These are phyloP conservation scores for Boletus eberwhitei DNA, from an alignment of 768 basidiomycete genomes.

Conservation along the genomic window DNA sequence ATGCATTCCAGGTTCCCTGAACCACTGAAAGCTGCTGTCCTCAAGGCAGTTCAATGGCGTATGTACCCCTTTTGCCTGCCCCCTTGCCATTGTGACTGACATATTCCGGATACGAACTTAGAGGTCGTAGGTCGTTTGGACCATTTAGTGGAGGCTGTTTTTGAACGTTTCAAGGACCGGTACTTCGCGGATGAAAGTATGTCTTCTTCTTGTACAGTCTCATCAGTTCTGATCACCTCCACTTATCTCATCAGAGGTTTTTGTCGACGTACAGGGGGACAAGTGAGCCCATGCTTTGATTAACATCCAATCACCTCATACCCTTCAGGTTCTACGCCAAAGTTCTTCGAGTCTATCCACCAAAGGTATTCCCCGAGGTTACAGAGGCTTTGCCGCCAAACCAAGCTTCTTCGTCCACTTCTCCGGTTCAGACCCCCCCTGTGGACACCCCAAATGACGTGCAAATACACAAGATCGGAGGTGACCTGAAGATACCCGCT, in stretches of 20 bases:
- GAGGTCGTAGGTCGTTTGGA: slow-evolving; percentile 97
- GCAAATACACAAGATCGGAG: slow-evolving; percentile 65
- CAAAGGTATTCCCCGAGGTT: slow-evolving; percentile 45
- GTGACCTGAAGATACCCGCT: slow-evolving; percentile 70
- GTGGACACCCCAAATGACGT: slow-evolving; percentile 48
- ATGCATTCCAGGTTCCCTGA: slow-evolving; percentile 92
- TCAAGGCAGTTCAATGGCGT: slow-evolving; percentile 97
- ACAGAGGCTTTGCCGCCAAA: slow-evolving; percentile 33
- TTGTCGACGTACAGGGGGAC: slow-evolving; percentile 83
- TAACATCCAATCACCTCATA: slow-evolving; percentile 14
- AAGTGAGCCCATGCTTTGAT: slow-evolving; percentile 51
- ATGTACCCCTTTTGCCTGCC: slow-evolving; percentile 39
- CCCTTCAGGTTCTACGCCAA: slow-evolving; percentile 71
- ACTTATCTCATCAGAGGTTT: slow-evolving; percentile 55
- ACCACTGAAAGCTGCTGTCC: slow-evolving; percentile 85
- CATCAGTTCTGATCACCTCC: slow-evolving; percentile 15
- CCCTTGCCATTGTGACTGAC: slow-evolving; percentile 14
- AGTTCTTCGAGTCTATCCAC: slow-evolving; percentile 75
- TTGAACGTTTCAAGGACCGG: slow-evolving; percentile 93
- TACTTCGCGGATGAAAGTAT: slow-evolving; percentile 89
- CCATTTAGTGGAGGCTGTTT: slow-evolving; percentile 91
- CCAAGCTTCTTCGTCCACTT: slow-evolving; percentile 40
- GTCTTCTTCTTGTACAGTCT: slow-evolving; percentile 33
- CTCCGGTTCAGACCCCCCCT: slow-evolving; percentile 42
- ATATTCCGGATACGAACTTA: slow-evolving; percentile 33